These are phyloP conservation scores for Magnusiomyces sp. DNA, from an alignment of 1,139 yeast species.

Conservation along the genomic window DNA sequence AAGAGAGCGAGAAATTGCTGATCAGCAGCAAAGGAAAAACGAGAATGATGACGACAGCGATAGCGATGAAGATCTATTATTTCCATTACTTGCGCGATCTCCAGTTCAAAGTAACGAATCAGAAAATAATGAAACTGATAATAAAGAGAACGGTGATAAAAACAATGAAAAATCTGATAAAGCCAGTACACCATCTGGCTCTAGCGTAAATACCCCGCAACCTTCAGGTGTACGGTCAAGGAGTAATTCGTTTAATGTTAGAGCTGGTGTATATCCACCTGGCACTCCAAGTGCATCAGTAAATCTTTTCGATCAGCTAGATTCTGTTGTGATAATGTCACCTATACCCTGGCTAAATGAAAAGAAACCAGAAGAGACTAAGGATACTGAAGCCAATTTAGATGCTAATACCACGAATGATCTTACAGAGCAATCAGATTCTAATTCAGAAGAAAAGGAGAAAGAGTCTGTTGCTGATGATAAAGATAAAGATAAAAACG, in stretches of 20 bases:
- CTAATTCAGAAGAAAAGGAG: too few species aligned
- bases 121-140: not conserved
- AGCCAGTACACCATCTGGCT: not conserved
- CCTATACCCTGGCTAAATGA: conserved; percentile 11
- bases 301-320: conserved; percentile 5
- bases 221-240: too few species aligned
- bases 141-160: not conserved
- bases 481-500: too few species aligned
- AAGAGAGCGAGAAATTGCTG: conserved; percentile 3
- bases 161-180: not conserved
- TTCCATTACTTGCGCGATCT: not conserved
- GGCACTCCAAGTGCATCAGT: not conserved
- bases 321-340: conserved; percentile 13
- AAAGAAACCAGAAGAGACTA: too few species aligned
- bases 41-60: conserved; percentile 1
- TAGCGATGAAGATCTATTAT: not conserved
- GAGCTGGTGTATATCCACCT: not conserved
- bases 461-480: too few species aligned
- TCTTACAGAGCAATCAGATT: too few species aligned
- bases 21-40: not conserved
- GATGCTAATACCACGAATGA: too few species aligned
- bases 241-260: too few species aligned
- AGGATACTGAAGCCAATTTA: too few species aligned
- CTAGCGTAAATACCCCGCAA: too few species aligned
- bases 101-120: not conserved